Base-by-base conservation (phyloP, 2,329 filamentous ascomycete genomes). In the Thielaviopsis populi region DNA sequence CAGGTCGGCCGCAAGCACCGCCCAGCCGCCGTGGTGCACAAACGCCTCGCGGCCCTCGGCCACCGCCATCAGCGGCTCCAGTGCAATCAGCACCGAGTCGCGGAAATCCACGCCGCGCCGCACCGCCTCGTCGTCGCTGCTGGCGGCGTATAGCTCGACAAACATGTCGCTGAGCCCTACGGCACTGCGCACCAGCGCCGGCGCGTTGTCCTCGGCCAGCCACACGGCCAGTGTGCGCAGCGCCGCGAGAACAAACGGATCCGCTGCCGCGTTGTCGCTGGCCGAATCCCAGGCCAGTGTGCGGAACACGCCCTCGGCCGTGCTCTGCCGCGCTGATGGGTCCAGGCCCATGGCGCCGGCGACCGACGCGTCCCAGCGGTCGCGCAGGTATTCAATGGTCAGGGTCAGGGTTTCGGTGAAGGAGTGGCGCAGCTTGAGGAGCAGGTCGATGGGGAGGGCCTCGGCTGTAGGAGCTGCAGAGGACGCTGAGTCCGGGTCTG, bases 181-280 rank as follows among this genome's bases (percentile, higher is more conserved):
- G 11, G 78, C 79, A 68, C 85, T 80, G 59, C 75, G 78, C 11
- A 83, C 75, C 46, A 87, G 69, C 7, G 74, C 72, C 15, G 83
- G 79, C 48, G 83, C 83, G 48, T 87, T 84, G 64, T 88, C 85
- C 67, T 88, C 85, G 7, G 82, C 76, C n/a, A 88, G 74, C 86
- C 86, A 88, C 19, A 87, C 76, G 0, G 83, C 79, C 37, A 88
- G 69, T 0, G 80, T 74, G 54, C 82, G 75, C 24, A 87, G 72
- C 0, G 81, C 79, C 2, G 84, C 79, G 1, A 85, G 76, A 1
- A 85, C 75, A 7, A 88, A 74, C 0, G 81, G 79, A 68, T 88
- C 85, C 6, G 78, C 74, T 1, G 76, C 75, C 2, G 74, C 74
- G 37, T 75, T 73, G 66, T 77, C 74, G 10, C 77, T 75, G 63